These are phyloP conservation scores for Pichia heedii DNA, from an alignment of 805 yeast species.

Conservation along the genomic window DNA sequence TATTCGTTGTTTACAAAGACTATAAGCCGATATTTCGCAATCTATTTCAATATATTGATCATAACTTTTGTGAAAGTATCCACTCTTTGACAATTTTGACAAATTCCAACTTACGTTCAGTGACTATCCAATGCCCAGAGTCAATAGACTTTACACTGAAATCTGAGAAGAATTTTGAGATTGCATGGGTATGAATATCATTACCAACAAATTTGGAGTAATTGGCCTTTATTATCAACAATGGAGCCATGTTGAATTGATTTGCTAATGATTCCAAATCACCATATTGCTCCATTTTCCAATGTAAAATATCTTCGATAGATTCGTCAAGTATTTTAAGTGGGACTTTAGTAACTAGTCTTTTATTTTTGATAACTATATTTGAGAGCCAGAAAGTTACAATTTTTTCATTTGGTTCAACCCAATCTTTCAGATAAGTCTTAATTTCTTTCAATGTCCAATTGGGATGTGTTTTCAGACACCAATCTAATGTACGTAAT, in stretches of 20 bases:
- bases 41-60: too few relatives aligned
- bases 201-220: conserved; percentile 37
- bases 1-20: too few relatives aligned
- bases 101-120: conserved; percentile 73
- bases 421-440: conserved; percentile 45
- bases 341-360: conserved; percentile 43
- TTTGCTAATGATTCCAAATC: conserved; percentile 18
- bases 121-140: conserved; percentile 87
- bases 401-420: conserved; percentile 50
- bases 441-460: conserved; percentile 42
- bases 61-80: conserved; percentile 10
- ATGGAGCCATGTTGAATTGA: conserved; percentile 54
- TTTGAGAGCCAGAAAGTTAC: conserved; percentile 72
- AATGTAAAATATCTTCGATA: conserved; percentile 56
- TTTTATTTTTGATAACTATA: conserved; percentile 29
- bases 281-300: conserved; percentile 26
- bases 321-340: conserved; percentile 53
- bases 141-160: conserved; percentile 62
- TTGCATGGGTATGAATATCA: conserved; percentile 11
- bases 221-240: conserved; percentile 69
- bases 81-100: conserved; percentile 49
- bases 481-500: conserved; percentile 11
- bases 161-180: conserved; percentile 43
- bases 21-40: too few relatives aligned
- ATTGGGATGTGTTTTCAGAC: conserved; percentile 18